phyloP scores from a whole-genome alignment of 2,329 filamentous ascomycete species.

The Clonostachys rhizophaga region DNA sequence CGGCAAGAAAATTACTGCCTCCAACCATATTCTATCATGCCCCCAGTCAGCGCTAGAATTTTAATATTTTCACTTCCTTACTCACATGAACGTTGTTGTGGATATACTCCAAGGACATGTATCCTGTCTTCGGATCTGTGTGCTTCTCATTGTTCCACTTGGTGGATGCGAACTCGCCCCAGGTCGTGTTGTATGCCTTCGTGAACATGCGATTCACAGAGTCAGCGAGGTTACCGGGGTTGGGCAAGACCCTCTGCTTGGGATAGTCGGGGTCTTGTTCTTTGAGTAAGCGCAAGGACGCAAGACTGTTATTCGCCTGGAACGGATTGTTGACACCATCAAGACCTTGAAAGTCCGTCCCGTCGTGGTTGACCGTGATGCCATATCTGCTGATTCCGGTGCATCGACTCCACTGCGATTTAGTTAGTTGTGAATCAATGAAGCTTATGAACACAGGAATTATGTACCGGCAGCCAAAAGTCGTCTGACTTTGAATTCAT shows the following conservation, averaged over 20 bases:
- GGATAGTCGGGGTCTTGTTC: background rate
- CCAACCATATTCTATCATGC: background rate
- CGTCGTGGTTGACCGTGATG: background rate
- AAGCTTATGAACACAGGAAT: no score
- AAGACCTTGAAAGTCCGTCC: background rate
- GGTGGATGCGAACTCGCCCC: constrained; percentile 6
- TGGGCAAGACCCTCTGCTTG: constrained; percentile 5
- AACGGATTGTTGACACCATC: background rate
- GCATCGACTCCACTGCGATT: constrained; percentile 2
- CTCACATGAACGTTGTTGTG: constrained; percentile 30
- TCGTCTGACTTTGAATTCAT: no score
- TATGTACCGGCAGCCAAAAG: no score
- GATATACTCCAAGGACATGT: constrained; percentile 25
- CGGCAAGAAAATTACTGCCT: constrained; percentile 15
- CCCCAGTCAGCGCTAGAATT: no score
- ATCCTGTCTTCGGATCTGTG: constrained; percentile 2
- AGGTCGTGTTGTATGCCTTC: constrained; percentile 13
- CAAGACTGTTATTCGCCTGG: background rate
- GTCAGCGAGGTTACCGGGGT: constrained; percentile 12
- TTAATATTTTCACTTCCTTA: background rate
- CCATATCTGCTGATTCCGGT: background rate
- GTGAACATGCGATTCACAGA: constrained; percentile 14
- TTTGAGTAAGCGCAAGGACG: background rate
- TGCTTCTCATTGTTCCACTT: background rate
- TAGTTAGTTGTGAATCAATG: background rate